These are phyloP conservation scores for Bryoglossum gracile DNA, from an alignment of 495 filamentous ascomycete genomes.

Conservation along the genomic window DNA sequence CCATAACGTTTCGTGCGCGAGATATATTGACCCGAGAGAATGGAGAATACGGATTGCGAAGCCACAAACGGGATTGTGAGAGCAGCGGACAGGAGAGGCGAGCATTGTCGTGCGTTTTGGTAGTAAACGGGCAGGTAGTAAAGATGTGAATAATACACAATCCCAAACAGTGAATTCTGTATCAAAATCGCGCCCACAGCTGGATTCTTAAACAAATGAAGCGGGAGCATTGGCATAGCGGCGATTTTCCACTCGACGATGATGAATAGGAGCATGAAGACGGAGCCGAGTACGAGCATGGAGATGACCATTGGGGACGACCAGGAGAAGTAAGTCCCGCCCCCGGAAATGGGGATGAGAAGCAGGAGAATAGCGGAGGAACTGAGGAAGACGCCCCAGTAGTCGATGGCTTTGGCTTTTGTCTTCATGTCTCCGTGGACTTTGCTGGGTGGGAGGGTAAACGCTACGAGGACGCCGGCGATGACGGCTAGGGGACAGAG, in stretches of 20 bases:
- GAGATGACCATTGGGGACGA: conserved; percentile 53
- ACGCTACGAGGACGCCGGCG: conserved; percentile 24
- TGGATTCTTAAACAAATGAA: conserved; percentile 48
- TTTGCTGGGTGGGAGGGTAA: conserved; percentile 34
- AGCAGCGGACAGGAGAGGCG: conserved; percentile 34
- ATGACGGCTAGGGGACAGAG: conserved; percentile 22
- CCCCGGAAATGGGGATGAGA: conserved; percentile 56
- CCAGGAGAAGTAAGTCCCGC: conserved; percentile 54
- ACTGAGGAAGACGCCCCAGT: conserved; percentile 42
- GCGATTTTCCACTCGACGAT: conserved; percentile 53
- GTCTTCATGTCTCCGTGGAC: conserved; percentile 26
- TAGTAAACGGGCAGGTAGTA: conserved; percentile 44
- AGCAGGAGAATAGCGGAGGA: conserved; percentile 48
- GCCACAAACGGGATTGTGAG: conserved; percentile 47
- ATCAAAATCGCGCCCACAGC: conserved; percentile 46
- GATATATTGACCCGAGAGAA: conserved; percentile 50
- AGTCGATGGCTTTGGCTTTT: conserved; percentile 50
- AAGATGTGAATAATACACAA: conserved; percentile 48
- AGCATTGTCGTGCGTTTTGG: conserved; percentile 33
- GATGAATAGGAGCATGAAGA: conserved; percentile 40
- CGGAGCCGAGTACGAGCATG: conserved; percentile 48
- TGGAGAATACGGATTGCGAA: conserved; percentile 44
- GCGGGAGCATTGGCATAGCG: conserved; percentile 46
- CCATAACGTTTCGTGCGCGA: conserved; percentile 48
- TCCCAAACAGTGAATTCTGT: conserved; percentile 54